A percentile compares a stretch with the other conserved stretches of the same genome.
These are phyloP conservation scores for Arabidopsis lyrata DNA, from an alignment of 441 rosid genomes.

Conservation along the genomic window DNA sequence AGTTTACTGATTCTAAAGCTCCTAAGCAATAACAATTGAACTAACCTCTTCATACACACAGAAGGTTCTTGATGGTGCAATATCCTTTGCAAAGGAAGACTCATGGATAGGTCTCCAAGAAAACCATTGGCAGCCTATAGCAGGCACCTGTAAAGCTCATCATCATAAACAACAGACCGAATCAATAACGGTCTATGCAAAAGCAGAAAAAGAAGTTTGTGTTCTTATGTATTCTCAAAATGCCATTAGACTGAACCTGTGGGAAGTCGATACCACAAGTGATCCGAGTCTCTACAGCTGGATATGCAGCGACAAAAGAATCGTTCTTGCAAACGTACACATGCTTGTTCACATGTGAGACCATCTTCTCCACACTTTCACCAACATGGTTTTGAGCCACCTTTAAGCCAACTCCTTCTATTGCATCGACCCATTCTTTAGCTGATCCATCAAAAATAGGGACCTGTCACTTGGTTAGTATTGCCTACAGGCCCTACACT, in stretches of 20 bases:
- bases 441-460: conserved; percentile 95
- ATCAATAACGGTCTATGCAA: neutral
- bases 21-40: conserved; percentile 13
- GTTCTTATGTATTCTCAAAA: conserved; percentile 1
- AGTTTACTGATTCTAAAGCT: conserved; percentile 3
- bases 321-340: conserved; percentile 65
- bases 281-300: conserved; percentile 60
- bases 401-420: conserved; percentile 63
- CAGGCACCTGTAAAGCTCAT: conserved; percentile 57
- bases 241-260: conserved; percentile 50
- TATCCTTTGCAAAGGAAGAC: conserved; percentile 55
- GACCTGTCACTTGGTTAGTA: conserved; percentile 57
- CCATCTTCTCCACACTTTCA: conserved; percentile 59
- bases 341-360: conserved; percentile 64
- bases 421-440: conserved; percentile 68
- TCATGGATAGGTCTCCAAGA: conserved; percentile 56
- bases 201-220: neutral
- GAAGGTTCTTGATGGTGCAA: conserved; percentile 84
- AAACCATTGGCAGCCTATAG: conserved; percentile 88
- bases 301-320: conserved; percentile 74
- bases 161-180: conserved; percentile 25
- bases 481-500: neutral
- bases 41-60: conserved; percentile 85
- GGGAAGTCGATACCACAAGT: conserved; percentile 85
- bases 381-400: conserved; percentile 62